Conservation (phyloP, 345 rosid genomes). For the Linum usitatissimum region DNA sequence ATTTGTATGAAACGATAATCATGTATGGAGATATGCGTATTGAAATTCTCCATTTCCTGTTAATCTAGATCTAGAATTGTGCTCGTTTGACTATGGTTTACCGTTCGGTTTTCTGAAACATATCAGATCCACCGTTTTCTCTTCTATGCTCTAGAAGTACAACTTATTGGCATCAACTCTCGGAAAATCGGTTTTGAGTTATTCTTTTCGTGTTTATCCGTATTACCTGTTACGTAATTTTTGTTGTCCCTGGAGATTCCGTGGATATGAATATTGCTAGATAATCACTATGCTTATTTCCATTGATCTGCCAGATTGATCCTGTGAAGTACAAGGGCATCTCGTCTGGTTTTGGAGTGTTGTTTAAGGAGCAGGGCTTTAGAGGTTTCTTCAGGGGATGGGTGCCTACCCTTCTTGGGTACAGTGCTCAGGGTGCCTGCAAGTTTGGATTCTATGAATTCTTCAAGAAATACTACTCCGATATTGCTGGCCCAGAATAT, state of each 20-base stretch:
- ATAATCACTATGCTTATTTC: not conserved
- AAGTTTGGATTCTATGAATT: conserved; percentile 80
- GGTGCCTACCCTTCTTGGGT: conserved; percentile 86
- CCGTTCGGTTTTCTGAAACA: not conserved
- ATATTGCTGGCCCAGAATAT: conserved; percentile 81
- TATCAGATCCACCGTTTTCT: not conserved
- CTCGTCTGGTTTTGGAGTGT: conserved; percentile 58
- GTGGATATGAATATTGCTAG: not conserved
- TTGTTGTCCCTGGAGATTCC: not conserved
- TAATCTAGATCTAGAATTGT: not conserved
- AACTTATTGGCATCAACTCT: too few relatives aligned
- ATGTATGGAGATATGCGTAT: not conserved
- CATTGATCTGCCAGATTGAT: conserved; percentile 47
- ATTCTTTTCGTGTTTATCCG: not conserved
- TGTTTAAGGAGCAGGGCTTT: conserved; percentile 77
- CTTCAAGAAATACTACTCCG: conserved; percentile 89
- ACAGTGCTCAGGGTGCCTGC: conserved; percentile 95
- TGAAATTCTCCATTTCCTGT: not conserved
- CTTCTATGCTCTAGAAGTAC: not conserved
- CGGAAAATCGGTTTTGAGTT: not conserved
- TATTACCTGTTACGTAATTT: not conserved
- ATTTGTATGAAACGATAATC: too few relatives aligned
- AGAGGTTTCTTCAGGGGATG: conserved; percentile 81
- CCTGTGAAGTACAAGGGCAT: conserved; percentile 78
- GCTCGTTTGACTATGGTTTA: not conserved